Evolutionary conservation across 805 yeast species (phyloP), one percentile per base, ranked within the genome.

Genomic region (Candida endomychidarum): DNA sequence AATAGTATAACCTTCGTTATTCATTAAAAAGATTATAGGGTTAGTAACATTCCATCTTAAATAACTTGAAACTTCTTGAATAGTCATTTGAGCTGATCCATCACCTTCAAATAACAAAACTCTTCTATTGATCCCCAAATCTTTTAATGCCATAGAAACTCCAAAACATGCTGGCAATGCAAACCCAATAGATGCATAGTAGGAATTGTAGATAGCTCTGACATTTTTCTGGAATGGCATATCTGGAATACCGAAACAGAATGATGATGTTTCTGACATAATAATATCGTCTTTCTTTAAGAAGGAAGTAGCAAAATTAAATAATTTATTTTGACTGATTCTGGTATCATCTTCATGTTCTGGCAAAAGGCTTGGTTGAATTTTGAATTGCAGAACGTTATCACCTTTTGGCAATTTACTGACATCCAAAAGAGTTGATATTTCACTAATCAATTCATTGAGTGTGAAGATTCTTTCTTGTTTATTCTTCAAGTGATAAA

Each of bases 1-100:
- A 36, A 90, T 88, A 0, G 96, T 83, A 65, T 90, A 90, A 1
- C 97, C 97, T 42, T 76, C 75, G 62, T 90, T 90, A 64, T 90
- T 90, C 63, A 88, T 67, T 38, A 90, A 61, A 50, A 89, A 75
- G 19, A 90, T 73, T 29, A 83, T 77, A 16, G 95, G 87, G 4
- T 25, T 26, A 15, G 34, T 31, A 29, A 83, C 69, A 14, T 71
- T 67, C 46, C 75, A 67, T 46, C 86, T 75, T 27, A 84, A 59
- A 54, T 76, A 78, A 2, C 86, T 72, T 0, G 87, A 77, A 36
- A 82, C 61, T 56, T 90, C 97, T 70, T 90, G 96, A 40, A 84
- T 71, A 4, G 96, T 88, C 96, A 90, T 86, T 67, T 87, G 96
- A 2, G 96, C 91, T 2, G 96, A 82, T 1, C 97, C 97, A 59